These are phyloP conservation scores for Sophora flavescens DNA, from an alignment of 306 rosid species.

Conservation along the genomic window DNA sequence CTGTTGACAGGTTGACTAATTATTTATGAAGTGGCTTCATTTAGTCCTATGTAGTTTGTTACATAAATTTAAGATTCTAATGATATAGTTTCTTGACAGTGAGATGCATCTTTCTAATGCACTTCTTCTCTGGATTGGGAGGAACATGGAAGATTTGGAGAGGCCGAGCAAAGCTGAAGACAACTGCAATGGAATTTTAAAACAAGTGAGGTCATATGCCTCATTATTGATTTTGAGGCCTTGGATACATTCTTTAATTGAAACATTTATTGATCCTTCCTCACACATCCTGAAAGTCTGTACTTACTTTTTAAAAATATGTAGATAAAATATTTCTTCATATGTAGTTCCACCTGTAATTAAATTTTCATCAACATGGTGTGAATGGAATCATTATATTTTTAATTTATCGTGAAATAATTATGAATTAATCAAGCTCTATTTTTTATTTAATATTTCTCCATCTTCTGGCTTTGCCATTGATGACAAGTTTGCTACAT, in stretches of 20 bases:
- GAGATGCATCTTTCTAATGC: conserved; percentile 79
- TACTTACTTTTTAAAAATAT: not conserved
- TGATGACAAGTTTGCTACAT: conserved; percentile 14
- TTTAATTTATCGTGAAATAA: conserved; percentile 27
- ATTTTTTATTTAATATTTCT: conserved; percentile 8
- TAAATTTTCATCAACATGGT: conserved; percentile 15
- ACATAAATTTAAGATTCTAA: conserved; percentile 41
- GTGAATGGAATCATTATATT: not conserved
- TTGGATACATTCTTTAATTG: conserved; percentile 8
- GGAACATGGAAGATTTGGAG: conserved; percentile 54
- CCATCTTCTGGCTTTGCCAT: not conserved
- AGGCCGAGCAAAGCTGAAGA: conserved; percentile 47
- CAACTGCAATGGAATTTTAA: conserved; percentile 53
- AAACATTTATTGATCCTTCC: not conserved
- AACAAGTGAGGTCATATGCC: conserved; percentile 58
- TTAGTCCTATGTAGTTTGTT: conserved; percentile 22
- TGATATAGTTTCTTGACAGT: conserved; percentile 58
- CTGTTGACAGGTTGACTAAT: conserved; percentile 71
- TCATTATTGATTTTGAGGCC: conserved; percentile 42
- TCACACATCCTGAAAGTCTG: not conserved
- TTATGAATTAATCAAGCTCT: conserved; percentile 35
- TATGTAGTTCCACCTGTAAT: conserved; percentile 19
- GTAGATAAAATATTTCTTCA: not conserved
- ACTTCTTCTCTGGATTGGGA: conserved; percentile 72
- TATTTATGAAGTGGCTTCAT: conserved; percentile 39